Evolutionary conservation across 352 stramenopile species (phyloP), one percentile per base, ranked within the genome.

Genomic region (Thraustotheca clavata): DNA sequence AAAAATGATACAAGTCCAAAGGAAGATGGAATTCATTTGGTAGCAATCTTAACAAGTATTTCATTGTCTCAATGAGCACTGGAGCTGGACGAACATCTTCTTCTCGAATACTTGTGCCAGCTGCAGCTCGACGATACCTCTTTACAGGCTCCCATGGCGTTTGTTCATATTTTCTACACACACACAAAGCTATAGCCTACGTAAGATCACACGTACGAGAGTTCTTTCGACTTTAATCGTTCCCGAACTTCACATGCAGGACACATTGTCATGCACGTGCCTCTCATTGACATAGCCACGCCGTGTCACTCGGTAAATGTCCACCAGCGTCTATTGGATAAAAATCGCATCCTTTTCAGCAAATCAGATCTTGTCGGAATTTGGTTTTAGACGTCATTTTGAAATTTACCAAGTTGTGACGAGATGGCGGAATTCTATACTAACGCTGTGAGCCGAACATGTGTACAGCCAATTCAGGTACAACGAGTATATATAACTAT

Each of bases 1-100:
- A 26, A 24, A 65, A 65, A 24, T 65, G 57, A 27, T 65, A 65
- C 57, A 65, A 65, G 41, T 65, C 57, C 7, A 65, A 12, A 11
- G 57, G 38, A 31, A 65, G 35, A 14, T 39, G n/a, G n/a, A 65
- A 24, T 31, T 65, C n/a, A 8, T 29, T 47, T 27, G 57, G 57
- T 32, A 65, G 32, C 4, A 65, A n/a, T 6, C 27, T 54, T 16
- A 65, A 22, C n/a, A 65, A 31, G 20, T 65, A 35, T n/a, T 55
- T 18, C 3, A 46, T 65, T 5, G 57, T 65, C 39, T 52, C 29
- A 4, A 54, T 27, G 3, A 65, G 57, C 22, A 65, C 57, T 3
- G 20, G 38, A n/a, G 43, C 36, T 16, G 57, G 57, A 2, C 57
- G 57, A 11, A 65, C 57, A 26, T 65, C 57, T 12, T n/a, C n/a